These are phyloP conservation scores for Cardiospermum halicacabum DNA, from an alignment of 345 rosid genomes.

Conservation along the genomic window DNA sequence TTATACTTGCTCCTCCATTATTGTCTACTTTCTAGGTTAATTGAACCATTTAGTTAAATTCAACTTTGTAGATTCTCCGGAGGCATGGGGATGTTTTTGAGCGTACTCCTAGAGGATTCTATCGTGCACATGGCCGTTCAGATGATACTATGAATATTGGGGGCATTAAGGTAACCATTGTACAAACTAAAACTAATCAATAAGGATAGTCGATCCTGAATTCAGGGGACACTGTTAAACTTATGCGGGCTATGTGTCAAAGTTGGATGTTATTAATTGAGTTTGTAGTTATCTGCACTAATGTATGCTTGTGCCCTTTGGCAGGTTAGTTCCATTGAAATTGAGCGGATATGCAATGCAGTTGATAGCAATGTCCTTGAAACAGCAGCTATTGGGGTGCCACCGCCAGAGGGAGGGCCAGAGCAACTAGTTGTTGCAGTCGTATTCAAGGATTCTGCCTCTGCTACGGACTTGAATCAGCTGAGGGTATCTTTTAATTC, in stretches of 20 bases:
- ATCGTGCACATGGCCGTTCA: conserved; percentile 93
- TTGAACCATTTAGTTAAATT: background rate
- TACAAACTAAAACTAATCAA: background rate
- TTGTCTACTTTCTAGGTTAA: background rate
- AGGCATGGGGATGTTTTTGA: conserved; percentile 97
- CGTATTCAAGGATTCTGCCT: conserved; percentile 50
- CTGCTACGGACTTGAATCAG: conserved; percentile 36
- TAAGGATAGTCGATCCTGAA: background rate
- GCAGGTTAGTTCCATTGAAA: conserved; percentile 91
- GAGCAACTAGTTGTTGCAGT: conserved; percentile 76
- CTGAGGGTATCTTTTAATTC: conserved; percentile 67
- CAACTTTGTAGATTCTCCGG: conserved; percentile 50
- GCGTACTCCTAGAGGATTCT: conserved; percentile 68
- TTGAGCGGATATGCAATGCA: conserved; percentile 80
- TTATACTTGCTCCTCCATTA: background rate
- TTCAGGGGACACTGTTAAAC: background rate
- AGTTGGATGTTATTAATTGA: background rate
- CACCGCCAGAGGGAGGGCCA: conserved; percentile 86
- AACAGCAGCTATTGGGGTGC: conserved; percentile 96
- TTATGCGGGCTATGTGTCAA: background rate
- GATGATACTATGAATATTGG: conserved; percentile 99
- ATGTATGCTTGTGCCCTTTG: conserved; percentile 2
- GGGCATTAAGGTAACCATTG: conserved; percentile 74
- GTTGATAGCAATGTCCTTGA: conserved; percentile 62
- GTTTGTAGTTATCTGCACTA: background rate